Evolutionary conservation across 1,284 basidiomycete genomes (phyloP).

Genomic region (Veloboletus limbatus): DNA sequence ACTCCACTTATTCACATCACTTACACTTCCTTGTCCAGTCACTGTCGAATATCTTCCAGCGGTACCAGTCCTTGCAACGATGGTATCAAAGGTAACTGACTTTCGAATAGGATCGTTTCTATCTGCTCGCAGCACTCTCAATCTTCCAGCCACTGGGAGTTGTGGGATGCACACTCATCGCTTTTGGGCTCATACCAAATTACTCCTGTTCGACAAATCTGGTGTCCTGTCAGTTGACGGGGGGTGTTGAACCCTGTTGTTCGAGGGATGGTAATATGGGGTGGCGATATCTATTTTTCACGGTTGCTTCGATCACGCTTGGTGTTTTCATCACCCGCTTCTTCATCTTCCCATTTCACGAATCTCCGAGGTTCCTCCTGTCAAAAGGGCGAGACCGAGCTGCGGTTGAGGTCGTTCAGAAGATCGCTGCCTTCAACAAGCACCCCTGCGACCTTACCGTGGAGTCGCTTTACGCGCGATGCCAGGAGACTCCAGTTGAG

Average conservation of each 20-base stretch:
- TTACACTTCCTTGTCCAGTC: constrained; percentile 7
- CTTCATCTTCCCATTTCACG: constrained; percentile 22
- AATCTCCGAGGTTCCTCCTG: constrained; percentile 20
- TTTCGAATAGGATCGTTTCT: constrained; percentile 12
- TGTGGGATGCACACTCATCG: constrained; percentile 2
- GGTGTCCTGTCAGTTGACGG: constrained; percentile 16
- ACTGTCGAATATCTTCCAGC: constrained; percentile 16
- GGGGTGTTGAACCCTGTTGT: constrained; percentile 14
- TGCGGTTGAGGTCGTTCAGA: constrained; percentile 19
- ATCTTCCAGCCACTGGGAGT: constrained; percentile 11
- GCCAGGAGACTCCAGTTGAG: neutral
- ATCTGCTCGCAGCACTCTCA: constrained; percentile 18
- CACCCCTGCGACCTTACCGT: constrained; percentile 15
- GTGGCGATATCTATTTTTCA: constrained; percentile 20
- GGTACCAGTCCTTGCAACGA: constrained; percentile 1
- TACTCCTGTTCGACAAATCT: constrained; percentile 16
- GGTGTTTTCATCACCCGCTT: constrained; percentile 14
- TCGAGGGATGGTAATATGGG: constrained; percentile 20
- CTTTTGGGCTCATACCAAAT: constrained; percentile 13
- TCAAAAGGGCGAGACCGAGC: constrained; percentile 13
- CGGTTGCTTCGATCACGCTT: constrained; percentile 13
- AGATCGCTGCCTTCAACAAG: constrained; percentile 18
- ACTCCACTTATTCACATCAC: neutral
- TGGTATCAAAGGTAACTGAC: neutral
- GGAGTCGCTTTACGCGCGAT: constrained; percentile 16